These are phyloP conservation scores for Cardamine chenopodiifolia DNA, from an alignment of 345 rosid genomes.

Conservation along the genomic window DNA sequence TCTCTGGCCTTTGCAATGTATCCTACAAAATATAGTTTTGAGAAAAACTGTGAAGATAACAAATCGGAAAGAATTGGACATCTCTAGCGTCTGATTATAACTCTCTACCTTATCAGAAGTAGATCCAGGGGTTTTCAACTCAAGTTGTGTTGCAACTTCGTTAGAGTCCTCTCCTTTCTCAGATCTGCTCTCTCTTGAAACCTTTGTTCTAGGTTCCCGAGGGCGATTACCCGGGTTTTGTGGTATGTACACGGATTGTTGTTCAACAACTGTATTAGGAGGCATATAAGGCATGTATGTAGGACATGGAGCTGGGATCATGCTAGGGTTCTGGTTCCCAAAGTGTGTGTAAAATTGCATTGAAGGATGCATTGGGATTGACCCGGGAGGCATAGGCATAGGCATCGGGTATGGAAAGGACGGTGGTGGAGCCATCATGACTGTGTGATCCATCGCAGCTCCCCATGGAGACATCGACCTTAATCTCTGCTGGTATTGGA, in stretches of 20 bases:
- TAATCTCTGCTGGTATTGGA: conserved; percentile 76
- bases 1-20: conserved; percentile 51
- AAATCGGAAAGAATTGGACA: not conserved
- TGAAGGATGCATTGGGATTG: conserved; percentile 85
- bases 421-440: conserved; percentile 74
- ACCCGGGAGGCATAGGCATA: conserved; percentile 70
- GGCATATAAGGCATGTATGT: conserved; percentile 69
- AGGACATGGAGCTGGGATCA: conserved; percentile 66
- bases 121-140: conserved; percentile 88
- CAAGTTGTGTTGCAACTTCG: conserved; percentile 76
- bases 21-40: conserved; percentile 51
- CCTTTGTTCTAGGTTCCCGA: conserved; percentile 55
- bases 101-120: conserved; percentile 62
- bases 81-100: conserved; percentile 3
- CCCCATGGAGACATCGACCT: conserved; percentile 72
- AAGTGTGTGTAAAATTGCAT: conserved; percentile 74
- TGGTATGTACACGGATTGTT: conserved; percentile 52
- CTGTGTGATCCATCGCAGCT: conserved; percentile 65
- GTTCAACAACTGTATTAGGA: conserved; percentile 62
- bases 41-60: not conserved
- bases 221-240: conserved; percentile 47
- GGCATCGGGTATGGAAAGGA: conserved; percentile 78
- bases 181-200: conserved; percentile 59
- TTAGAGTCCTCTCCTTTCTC: conserved; percentile 62
- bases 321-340: conserved; percentile 71